These are phyloP conservation scores for Volvox reticuliferus DNA, from an alignment of 139 green algal species.

Conservation along the genomic window DNA sequence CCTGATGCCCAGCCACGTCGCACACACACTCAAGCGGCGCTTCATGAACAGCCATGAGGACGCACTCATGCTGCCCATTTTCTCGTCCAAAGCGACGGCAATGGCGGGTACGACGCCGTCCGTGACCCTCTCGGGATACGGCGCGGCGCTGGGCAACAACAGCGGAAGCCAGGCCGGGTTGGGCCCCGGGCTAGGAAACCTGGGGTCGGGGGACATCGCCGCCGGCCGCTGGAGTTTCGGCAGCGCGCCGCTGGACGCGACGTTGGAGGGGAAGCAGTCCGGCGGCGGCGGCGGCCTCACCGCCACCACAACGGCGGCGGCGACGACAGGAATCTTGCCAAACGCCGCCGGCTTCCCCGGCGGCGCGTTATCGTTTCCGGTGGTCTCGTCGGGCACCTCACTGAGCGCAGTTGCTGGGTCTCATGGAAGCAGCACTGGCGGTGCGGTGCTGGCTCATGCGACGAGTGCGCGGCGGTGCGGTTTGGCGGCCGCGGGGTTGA, in stretches of 20 bases:
- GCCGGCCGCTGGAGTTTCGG: background rate
- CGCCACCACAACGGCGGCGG: background rate
- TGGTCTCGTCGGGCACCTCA: background rate
- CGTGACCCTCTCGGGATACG: background rate
- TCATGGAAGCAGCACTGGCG: background rate
- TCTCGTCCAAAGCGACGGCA: background rate
- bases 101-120: background rate
- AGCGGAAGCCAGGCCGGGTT: background rate
- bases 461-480: background rate
- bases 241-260: background rate
- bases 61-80: constrained; percentile 31
- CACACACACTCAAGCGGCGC: constrained; percentile 43
- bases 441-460: background rate
- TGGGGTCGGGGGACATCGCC: background rate
- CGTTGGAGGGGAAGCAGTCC: background rate
- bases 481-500: background rate
- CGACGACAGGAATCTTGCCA: background rate
- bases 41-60: constrained; percentile 37
- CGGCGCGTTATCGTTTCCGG: no score
- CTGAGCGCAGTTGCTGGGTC: background rate
- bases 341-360: background rate
- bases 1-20: constrained; percentile 44
- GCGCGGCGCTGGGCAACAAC: background rate
- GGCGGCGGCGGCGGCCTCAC: background rate
- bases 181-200: background rate